These are phyloP conservation scores for Fusarium nurragi DNA, from an alignment of 2,329 filamentous ascomycete genomes.

Conservation along the genomic window DNA sequence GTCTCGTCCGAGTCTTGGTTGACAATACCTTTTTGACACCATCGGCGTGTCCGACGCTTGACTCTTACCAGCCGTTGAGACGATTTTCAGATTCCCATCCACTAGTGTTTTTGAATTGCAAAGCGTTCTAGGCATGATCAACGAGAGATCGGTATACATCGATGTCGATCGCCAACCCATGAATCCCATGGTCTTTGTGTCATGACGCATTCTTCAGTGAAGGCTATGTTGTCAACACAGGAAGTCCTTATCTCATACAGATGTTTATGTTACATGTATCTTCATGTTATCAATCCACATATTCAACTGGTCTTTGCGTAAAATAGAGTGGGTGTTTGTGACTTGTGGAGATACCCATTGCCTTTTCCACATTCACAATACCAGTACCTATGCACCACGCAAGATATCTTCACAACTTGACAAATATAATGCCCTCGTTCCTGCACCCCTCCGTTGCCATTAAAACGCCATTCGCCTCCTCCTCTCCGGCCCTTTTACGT, in stretches of 20 bases:
- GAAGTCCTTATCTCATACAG: neutral
- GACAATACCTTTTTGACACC: neutral
- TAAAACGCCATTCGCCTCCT: neutral
- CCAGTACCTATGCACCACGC: neutral
- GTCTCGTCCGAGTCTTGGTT: neutral
- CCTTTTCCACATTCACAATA: neutral
- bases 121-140: neutral
- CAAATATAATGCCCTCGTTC: neutral
- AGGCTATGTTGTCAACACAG: neutral
- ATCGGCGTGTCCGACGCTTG: conserved; percentile 18
- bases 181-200: neutral
- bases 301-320: neutral
- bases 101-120: neutral
- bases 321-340: neutral
- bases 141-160: conserved; percentile 5
- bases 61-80: neutral
- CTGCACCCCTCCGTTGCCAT: neutral
- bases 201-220: neutral
- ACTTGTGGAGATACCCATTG: neutral
- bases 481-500: neutral
- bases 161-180: neutral
- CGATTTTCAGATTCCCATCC: neutral
- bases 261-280: neutral
- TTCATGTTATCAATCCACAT: neutral
- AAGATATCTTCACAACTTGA: neutral